A percentile compares a stretch with the other conserved stretches of the same genome.
Conservation (phyloP, 1,284 basidiomycete species). For the Ganoderma lucidum region DNA sequence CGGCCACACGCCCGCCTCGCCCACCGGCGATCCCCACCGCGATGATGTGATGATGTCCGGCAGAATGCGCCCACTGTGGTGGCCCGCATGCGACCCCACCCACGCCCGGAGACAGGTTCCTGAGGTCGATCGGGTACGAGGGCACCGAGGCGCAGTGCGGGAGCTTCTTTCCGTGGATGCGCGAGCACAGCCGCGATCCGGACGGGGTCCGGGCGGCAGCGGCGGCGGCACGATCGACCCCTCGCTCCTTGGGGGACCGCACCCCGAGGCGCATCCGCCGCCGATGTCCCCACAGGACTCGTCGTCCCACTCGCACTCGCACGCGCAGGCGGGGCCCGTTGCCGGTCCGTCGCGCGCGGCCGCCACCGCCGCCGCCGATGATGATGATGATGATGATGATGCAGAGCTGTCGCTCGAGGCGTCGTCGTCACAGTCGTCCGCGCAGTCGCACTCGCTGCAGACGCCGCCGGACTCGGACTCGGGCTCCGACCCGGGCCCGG, state of each 20-base stretch:
- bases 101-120: neutral
- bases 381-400: no score
- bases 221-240: conserved; percentile 41
- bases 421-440: neutral
- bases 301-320: neutral
- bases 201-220: neutral
- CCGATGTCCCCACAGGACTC: neutral
- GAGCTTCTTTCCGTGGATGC: conserved; percentile 4
- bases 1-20: neutral
- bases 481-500: neutral
- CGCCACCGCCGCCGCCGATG: no score
- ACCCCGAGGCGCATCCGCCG: neutral
- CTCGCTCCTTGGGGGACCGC: conserved; percentile 32
- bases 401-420: neutral
- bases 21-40: neutral
- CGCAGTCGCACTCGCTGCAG: neutral
- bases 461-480: neutral
- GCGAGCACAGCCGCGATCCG: neutral
- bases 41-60: neutral
- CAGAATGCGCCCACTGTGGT: neutral
- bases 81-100: neutral
- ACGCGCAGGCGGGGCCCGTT: neutral
- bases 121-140: neutral
- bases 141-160: neutral
- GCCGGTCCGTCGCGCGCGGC: neutral